phyloP scores from a whole-genome alignment of 1,284 basidiomycete species.

The Microbotryum lychnidis-dioicae region DNA sequence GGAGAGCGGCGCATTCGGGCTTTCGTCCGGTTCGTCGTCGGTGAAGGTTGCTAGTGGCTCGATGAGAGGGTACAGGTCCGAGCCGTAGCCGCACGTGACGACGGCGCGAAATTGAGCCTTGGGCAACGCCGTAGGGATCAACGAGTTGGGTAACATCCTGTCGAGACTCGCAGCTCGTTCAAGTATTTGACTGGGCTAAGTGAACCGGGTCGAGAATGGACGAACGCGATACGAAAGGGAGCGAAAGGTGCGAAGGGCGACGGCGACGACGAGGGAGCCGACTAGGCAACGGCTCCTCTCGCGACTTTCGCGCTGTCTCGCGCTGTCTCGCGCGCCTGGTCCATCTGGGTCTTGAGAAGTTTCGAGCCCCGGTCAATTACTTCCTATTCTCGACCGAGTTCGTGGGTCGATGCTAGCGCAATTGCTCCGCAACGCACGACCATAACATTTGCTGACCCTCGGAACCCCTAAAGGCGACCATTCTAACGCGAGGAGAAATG shows the following conservation, averaged over 20 bases:
- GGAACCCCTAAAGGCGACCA: no score
- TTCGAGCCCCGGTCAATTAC: no score
- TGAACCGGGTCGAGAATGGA: neutral
- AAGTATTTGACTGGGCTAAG: neutral
- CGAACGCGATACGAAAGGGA: neutral
- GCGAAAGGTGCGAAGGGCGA: neutral
- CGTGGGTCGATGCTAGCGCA: no score
- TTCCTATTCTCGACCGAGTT: no score
- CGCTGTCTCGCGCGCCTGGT: no score
- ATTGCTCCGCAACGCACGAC: no score
- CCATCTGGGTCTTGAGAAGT: no score
- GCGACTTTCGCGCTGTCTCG: no score
- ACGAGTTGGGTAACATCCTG: constrained; percentile 17
- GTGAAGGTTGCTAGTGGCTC: constrained; percentile 12
- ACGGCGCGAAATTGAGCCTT: constrained; percentile 25
- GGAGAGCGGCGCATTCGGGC: neutral
- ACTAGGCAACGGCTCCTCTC: no score
- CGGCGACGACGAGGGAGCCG: neutral
- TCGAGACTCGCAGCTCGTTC: neutral
- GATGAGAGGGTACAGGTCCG: constrained; percentile 30
- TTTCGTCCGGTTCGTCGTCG: constrained; percentile 9
- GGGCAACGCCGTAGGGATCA: constrained; percentile 10
- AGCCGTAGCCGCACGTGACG: constrained; percentile 21
- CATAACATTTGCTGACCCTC: no score
- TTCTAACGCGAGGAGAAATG: no score